Evolutionary conservation across 2,329 filamentous ascomycete species (phyloP), one percentile per base, ranked within the genome.

Genomic region (Paradendryphiella salina): DNA sequence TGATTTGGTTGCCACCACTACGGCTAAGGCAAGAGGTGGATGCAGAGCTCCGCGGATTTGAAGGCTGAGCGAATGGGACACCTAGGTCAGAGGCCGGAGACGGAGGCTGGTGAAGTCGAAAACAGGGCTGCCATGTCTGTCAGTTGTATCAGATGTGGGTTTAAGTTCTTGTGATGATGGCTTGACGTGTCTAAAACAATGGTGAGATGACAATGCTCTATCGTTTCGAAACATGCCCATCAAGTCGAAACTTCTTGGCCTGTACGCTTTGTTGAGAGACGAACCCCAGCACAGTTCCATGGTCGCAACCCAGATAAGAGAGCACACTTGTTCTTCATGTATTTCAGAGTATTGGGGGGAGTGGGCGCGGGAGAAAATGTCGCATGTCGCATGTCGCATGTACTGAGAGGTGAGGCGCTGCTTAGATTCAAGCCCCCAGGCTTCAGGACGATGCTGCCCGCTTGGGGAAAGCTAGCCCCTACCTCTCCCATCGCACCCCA

Each of bases 151-250:
- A 33, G 35, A 33, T 20, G 7, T 14, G 18, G 13, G 13, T 21
- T 32, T 40, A 29, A 23, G 29, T 11, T 33, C 15, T 15, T 14
- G 39, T 33, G 34, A 38, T 15, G 28, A 37, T 38, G 37, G 21
- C 33, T 43, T 38, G 40, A 29, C 33, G 18, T 2, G 39, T 36
- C 31, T 36, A 43, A 50, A 50, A 50, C 46, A 45, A 38, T 50
- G 40, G 46, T 50, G 46, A 50, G 33, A 50, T 50, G 34, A 15
- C 34, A 34, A 34, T 28, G 28, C 33, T 38, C n/a, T 28, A 32
- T 29, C 43, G 46, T 50, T 50, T 50, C 46, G 15, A 50, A 50
- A 50, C 46, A 35, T 36, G 40, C n/a, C 45, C 20, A 20, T 50
- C 20, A 20, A 45, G 18, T 28, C 40, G 46, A 50, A 45, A 50